Conservation (phyloP, 371 early-diverging fungal species). For the Actinomortierella ambigua region DNA sequence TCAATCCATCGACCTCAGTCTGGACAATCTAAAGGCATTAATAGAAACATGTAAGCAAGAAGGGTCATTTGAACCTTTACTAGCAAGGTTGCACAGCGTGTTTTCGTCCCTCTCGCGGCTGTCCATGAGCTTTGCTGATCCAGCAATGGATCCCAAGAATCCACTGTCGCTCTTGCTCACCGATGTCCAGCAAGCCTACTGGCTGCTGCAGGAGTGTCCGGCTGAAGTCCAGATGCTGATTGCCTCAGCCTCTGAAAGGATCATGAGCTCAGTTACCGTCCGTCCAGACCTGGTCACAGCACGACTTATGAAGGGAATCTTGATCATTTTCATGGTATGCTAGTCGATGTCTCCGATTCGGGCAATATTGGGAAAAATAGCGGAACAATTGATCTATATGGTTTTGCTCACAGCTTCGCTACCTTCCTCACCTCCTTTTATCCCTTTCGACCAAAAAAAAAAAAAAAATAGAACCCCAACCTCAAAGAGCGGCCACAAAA, state of each 20-base stretch:
- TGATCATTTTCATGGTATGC: conserved; percentile 48
- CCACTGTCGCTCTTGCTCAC: conserved; percentile 28
- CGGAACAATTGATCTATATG: too few species aligned
- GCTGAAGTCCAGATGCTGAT: conserved; percentile 33
- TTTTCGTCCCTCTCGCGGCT: conserved; percentile 43
- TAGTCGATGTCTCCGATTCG: too few species aligned
- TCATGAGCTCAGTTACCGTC: conserved; percentile 42
- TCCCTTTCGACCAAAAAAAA: too few species aligned
- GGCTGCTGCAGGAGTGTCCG: conserved; percentile 39
- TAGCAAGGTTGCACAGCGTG: conserved; percentile 25
- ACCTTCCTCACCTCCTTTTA: too few species aligned
- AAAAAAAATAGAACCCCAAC: too few species aligned
- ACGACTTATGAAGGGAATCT: conserved; percentile 41
- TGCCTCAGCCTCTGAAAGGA: conserved; percentile 42
- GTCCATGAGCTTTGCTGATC: conserved; percentile 46
- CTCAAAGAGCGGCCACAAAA: conserved; percentile 12
- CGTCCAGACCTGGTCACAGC: conserved; percentile 39
- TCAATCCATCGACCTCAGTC: conserved; percentile 23
- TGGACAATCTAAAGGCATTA: conserved; percentile 25
- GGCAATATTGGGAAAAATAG: too few species aligned
- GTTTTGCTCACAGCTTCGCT: too few species aligned
- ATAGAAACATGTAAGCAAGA: conserved; percentile 34
- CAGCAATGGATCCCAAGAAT: conserved; percentile 28
- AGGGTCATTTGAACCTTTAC: conserved; percentile 25
- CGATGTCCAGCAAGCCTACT: conserved; percentile 45